Base-by-base conservation (phyloP, 805 yeast species). In the Ogataea wickerhamii region DNA sequence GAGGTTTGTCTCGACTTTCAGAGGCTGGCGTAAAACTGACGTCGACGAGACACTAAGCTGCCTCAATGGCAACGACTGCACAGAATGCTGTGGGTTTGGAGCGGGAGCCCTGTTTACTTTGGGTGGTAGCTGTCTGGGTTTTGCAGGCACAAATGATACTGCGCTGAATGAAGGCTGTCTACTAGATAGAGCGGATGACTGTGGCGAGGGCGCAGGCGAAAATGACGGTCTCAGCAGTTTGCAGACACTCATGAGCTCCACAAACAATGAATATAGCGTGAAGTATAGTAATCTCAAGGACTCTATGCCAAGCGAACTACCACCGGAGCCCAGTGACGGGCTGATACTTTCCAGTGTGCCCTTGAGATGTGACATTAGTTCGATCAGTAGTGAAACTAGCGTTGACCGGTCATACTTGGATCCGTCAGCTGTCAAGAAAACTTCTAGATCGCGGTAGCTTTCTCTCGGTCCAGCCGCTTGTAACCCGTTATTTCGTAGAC, bases 181-280 rank as follows among this genome's bases (percentile, higher is more conserved):
- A 2, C 40, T 19, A 18, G 46, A 37, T 7, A 35, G 29, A 20
- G 28, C 20, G 14, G 32, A 28, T 3, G 36, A 30, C 7, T 34
- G 13, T 36, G 32, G 31, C 28, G 39, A 28, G 25, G 26, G 14
- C 34, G 39, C 25, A 16, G 41, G 34, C 18, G 48, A n/a, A 20
- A 37, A 44, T 28, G 48, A 18, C 3, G 64, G 61, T 10, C 54
- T 48, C 8, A 60, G 37, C 2, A 51, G 37, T 34, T 52, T 46
- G 33, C 58, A 56, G 12, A 55, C 35, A 18, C 48, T 41, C 6
- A 52, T 27, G 13, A 56, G 33, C 32, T 60, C 65, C 20, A 59
- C 43, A 18, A 56, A 44, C n/a, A 60, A 37, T 4, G 65, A 57
- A 29, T 50, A 49, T 4, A 60, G 20, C 7, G 56, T 34, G 28